Conservation (phyloP, 192 early-diverging fungal species). For the Irineochytrium annulatum region DNA sequence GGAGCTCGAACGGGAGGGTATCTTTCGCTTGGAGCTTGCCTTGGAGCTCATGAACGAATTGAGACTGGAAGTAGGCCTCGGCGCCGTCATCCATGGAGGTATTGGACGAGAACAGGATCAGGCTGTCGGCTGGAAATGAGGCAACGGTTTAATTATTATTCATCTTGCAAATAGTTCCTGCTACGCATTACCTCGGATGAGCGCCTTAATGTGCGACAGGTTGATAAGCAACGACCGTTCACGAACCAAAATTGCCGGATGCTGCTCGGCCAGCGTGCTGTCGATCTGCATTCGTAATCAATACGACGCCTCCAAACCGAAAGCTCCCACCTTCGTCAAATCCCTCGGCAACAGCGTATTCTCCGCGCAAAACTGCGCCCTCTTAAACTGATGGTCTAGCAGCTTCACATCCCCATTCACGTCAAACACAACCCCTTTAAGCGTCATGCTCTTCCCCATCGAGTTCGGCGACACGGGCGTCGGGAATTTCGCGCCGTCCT, state of each 20-base stretch:
- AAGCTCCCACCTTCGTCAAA: slow-evolving; percentile 70
- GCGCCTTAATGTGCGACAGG: slow-evolving; percentile 71
- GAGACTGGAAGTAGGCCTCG: slow-evolving; percentile 54
- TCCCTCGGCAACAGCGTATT: slow-evolving; percentile 81
- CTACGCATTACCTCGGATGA: slow-evolving; percentile 68
- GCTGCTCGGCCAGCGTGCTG: slow-evolving; percentile 63
- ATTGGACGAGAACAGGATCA: slow-evolving; percentile 65
- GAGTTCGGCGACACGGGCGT: too few species aligned
- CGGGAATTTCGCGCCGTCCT: too few species aligned
- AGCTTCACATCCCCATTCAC: slow-evolving; percentile 59
- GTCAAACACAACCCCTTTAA: slow-evolving; percentile 27
- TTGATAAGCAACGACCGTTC: slow-evolving; percentile 79
- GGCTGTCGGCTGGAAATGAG: slow-evolving; percentile 50
- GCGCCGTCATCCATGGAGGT: background rate
- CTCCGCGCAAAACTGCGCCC: slow-evolving; percentile 71
- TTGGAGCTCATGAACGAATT: slow-evolving; percentile 77
- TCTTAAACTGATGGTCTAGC: slow-evolving; percentile 71
- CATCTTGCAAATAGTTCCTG: background rate
- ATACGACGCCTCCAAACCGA: background rate
- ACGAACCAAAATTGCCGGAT: slow-evolving; percentile 78
- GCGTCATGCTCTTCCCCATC: background rate
- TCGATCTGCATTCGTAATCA: background rate
- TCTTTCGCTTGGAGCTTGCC: slow-evolving; percentile 55
- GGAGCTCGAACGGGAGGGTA: slow-evolving; percentile 28
- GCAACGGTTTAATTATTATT: background rate